Percentiles rank a stretch among this genome's conserved stretches.
These are phyloP conservation scores for Pleurotus ostreatus DNA, from an alignment of 768 basidiomycete species.

Conservation along the genomic window DNA sequence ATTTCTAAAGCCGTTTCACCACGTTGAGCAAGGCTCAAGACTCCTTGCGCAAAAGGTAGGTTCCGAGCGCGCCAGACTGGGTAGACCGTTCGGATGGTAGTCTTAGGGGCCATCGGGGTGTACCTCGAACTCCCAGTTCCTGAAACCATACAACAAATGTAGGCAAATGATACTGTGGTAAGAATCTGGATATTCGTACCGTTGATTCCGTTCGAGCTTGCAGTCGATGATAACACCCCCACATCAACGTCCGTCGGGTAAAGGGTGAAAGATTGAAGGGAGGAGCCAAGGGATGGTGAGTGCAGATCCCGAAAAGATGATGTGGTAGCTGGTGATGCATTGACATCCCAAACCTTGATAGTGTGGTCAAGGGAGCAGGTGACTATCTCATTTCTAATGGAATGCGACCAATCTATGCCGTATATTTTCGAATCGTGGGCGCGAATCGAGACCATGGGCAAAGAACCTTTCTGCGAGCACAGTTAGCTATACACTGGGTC, in stretches of 20 bases:
- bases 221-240: not conserved
- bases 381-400: constrained; percentile 69
- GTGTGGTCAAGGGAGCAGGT: constrained; percentile 95
- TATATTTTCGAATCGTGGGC: constrained; percentile 94
- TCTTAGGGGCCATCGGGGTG: constrained; percentile 32
- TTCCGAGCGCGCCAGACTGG: constrained; percentile 94
- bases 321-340: constrained; percentile 18
- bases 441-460: constrained; percentile 68
- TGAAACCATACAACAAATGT: not conserved
- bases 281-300: not conserved
- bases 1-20: constrained; percentile 83
- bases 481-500: too few relatives aligned
- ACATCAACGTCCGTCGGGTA: not conserved
- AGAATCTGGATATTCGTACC: not conserved
- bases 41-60: constrained; percentile 87
- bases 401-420: constrained; percentile 94
- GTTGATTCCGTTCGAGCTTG: not conserved
- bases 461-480: constrained; percentile 71
- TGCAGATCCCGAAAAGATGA: not conserved
- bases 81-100: constrained; percentile 68
- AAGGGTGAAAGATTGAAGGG: not conserved
- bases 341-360: constrained; percentile 82
- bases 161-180: not conserved
- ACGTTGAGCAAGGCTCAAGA: constrained; percentile 85
- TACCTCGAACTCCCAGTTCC: constrained; percentile 10